Evolutionary conservation across 2,329 filamentous ascomycete genomes (phyloP).

Genomic region (Apiospora malaysiana): DNA sequence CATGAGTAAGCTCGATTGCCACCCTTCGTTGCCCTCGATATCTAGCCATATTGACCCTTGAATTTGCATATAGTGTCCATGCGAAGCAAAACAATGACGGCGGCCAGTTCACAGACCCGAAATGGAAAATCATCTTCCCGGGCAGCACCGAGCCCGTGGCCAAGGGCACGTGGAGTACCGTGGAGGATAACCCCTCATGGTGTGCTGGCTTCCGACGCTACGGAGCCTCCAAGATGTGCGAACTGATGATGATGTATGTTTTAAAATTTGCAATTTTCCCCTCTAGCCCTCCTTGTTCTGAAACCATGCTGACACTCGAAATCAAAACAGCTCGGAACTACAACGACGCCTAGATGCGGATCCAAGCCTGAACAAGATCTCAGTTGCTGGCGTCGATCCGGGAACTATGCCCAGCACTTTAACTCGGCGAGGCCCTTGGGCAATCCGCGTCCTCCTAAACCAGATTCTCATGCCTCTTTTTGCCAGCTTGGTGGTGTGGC

Average conservation of each 20-base stretch:
- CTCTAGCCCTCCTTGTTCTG: not conserved
- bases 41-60: not conserved
- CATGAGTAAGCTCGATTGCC: constrained; percentile 25
- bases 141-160: constrained; percentile 32
- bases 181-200: constrained; percentile 32
- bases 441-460: constrained; percentile 24
- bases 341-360: constrained; percentile 30
- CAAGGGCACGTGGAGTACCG: constrained; percentile 33
- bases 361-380: constrained; percentile 28
- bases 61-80: not conserved
- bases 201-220: constrained; percentile 35
- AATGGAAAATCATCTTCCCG: constrained; percentile 29
- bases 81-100: constrained; percentile 12
- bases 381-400: constrained; percentile 34
- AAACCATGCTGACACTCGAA: not conserved
- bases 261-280: not conserved
- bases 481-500: constrained; percentile 16
- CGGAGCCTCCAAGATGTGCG: constrained; percentile 35
- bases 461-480: constrained; percentile 21
- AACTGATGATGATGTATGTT: constrained; percentile 36
- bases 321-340: constrained; percentile 26
- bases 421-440: constrained; percentile 28
- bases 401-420: constrained; percentile 29
- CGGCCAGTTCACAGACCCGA: constrained; percentile 25
- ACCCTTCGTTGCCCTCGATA: not conserved